Percentiles rank a stretch among this genome's conserved stretches.
Evolutionary conservation across 345 rosid species (phyloP).

Genomic region (Hevea brasiliensis): DNA sequence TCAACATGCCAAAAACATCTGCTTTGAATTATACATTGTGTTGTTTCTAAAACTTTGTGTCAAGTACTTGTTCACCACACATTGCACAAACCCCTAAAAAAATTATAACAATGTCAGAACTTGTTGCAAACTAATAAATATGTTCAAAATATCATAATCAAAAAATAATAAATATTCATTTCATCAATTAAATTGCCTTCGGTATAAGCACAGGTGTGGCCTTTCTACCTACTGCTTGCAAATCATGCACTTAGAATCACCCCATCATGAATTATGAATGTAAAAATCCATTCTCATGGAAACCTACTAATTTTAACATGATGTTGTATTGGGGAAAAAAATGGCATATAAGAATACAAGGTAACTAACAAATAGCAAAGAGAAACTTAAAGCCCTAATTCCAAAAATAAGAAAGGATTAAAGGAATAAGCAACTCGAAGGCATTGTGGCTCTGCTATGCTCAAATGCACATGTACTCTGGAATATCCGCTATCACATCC

Average conservation of each 20-base stretch:
- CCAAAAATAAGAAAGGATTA: not conserved
- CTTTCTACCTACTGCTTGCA: slow-evolving; percentile 98
- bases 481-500: not conserved
- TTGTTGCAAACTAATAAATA: not conserved
- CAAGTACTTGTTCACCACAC: slow-evolving; percentile 98
- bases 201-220: slow-evolving; percentile 95
- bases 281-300: not conserved
- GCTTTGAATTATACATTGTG: slow-evolving; percentile 63
- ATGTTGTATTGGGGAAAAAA: not conserved
- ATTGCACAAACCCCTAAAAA: slow-evolving; percentile 87
- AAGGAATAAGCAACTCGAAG: not conserved
- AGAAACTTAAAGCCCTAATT: not conserved
- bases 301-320: not conserved
- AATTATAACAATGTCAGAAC: slow-evolving; percentile 16
- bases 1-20: not conserved
- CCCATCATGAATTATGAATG: not conserved
- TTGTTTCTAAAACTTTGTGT: slow-evolving; percentile 94
- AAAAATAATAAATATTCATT: not conserved
- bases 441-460: too few relatives aligned
- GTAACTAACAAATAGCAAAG: not conserved
- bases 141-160: not conserved
- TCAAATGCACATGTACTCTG: not conserved
- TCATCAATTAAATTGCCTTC: slow-evolving; percentile 55
- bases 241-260: slow-evolving; percentile 59
- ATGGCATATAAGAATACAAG: not conserved